These are phyloP conservation scores for Candida nitratophila DNA, from an alignment of 805 yeast species.

Conservation along the genomic window DNA sequence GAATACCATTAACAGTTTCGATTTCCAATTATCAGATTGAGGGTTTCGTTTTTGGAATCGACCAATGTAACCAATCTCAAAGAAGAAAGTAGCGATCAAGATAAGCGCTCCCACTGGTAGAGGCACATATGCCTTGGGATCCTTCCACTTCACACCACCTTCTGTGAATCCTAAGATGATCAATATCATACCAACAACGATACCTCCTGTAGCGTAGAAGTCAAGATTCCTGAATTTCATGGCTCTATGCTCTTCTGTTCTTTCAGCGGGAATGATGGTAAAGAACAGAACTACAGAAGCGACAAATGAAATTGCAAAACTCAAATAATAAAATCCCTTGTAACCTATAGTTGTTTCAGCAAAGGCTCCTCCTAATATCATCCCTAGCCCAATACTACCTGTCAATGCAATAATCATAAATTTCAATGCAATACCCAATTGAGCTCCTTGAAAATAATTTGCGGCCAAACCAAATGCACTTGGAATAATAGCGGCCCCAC, in stretches of 20 bases:
- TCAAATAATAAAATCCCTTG: conserved; percentile 30
- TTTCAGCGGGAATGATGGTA: conserved; percentile 21
- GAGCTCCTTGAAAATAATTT: conserved; percentile 15
- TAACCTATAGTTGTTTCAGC: conserved; percentile 30
- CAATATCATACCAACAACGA: conserved; percentile 30
- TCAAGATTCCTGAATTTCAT: conserved; percentile 24
- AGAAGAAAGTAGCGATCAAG: conserved; percentile 19
- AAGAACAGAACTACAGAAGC: conserved; percentile 13
- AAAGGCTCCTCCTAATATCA: conserved; percentile 39
- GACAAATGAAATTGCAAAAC: conserved; percentile 23
- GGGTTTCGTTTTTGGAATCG: conserved; percentile 5
- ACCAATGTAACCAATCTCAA: conserved; percentile 22
- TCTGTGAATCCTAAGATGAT: conserved; percentile 38
- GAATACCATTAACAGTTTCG: conserved; percentile 12
- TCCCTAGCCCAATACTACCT: conserved; percentile 31
- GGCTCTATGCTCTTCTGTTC: conserved; percentile 18
- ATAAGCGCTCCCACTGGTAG: conserved; percentile 30
- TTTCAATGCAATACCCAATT: conserved; percentile 9
- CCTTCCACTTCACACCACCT: conserved; percentile 36
- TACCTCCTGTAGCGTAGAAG: conserved; percentile 25
- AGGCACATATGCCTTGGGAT: conserved; percentile 32
- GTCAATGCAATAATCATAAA: conserved; percentile 3
- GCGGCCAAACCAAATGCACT: conserved; percentile 14
- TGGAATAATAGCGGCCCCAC: conserved; percentile 35
- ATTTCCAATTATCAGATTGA: conserved; percentile 9